A percentile compares a stretch with the other conserved stretches of the same genome.
Evolutionary conservation across 306 rosid genomes (phyloP).

Genomic region (Prunus kanzakura): DNA sequence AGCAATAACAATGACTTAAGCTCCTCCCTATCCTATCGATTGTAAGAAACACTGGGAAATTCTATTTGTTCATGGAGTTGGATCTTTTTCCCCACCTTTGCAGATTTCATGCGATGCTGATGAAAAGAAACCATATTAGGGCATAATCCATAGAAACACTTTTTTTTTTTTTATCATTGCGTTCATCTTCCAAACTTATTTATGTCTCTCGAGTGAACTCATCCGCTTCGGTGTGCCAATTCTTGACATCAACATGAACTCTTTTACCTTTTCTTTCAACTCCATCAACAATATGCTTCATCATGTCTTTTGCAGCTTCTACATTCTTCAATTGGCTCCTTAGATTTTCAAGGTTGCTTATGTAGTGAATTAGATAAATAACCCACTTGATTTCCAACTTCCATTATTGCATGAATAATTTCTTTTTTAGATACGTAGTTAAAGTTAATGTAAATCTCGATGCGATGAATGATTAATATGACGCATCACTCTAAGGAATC

Average conservation of each 20-base stretch:
- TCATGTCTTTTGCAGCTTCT: not conserved
- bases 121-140: no score
- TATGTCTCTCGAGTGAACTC: not conserved
- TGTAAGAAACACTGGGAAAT: no score
- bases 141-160: no score
- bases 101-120: no score
- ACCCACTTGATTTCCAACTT: slow-evolving; percentile 13
- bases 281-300: slow-evolving; percentile 15
- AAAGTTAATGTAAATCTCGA: no score
- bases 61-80: no score
- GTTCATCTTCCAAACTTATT: not conserved
- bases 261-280: slow-evolving; percentile 20
- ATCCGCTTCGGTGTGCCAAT: not conserved
- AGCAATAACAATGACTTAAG: not conserved
- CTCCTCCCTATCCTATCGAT: not conserved
- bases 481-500: no score
- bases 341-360: slow-evolving; percentile 13
- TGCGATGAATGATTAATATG: no score
- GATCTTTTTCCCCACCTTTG: no score
- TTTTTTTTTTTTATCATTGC: no score
- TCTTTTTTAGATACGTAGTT: no score
- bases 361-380: slow-evolving; percentile 4
- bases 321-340: not conserved
- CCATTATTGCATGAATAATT: no score
- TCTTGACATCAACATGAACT: slow-evolving; percentile 2